Percentiles rank a stretch among this genome's conserved stretches.
These are phyloP conservation scores for Xylaria sp. DNA, from an alignment of 2,329 filamentous ascomycete genomes.

Conservation along the genomic window DNA sequence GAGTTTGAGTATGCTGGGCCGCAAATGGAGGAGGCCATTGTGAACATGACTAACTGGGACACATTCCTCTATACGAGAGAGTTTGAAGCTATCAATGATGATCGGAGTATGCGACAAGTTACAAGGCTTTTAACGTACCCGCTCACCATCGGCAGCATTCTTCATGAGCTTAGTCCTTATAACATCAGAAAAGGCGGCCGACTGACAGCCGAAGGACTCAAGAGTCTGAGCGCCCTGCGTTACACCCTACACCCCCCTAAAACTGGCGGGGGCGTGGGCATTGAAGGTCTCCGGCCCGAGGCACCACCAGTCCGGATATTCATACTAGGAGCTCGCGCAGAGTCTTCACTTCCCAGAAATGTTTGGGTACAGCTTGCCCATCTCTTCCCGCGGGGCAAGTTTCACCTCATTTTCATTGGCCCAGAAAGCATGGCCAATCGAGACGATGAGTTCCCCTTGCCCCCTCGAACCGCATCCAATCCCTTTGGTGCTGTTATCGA, in stretches of 20 bases:
- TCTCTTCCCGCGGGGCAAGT: constrained; percentile 88
- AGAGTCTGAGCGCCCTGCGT: constrained; percentile 89
- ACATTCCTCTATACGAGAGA: constrained; percentile 93
- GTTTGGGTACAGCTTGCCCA: constrained; percentile 95
- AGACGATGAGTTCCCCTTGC: constrained; percentile 89
- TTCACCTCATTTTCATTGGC: constrained; percentile 93
- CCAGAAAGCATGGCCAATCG: constrained; percentile 96
- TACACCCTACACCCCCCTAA: constrained; percentile 92
- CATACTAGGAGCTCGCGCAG: constrained; percentile 92
- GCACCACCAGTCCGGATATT: constrained; percentile 91
- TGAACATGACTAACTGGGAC: constrained; percentile 99
- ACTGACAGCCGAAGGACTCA: constrained; percentile 85
- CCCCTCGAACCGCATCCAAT: constrained; percentile 81
- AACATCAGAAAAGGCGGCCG: constrained; percentile 75
- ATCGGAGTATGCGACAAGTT: constrained; percentile 88
- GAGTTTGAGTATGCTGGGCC: constrained; percentile 91
- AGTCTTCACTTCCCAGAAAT: constrained; percentile 91
- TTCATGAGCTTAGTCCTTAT: constrained; percentile 96
- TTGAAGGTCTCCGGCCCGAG: constrained; percentile 81
- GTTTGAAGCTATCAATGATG: constrained; percentile 88
- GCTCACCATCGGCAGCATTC: constrained; percentile 84
- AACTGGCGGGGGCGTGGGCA: constrained; percentile 72
- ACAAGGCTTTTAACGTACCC: constrained; percentile 94
- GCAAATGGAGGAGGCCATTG: constrained; percentile 88
- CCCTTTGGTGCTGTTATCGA: constrained; percentile 95